Base-by-base conservation (phyloP, 2,329 filamentous ascomycete genomes). In the Penicillium sp. region DNA sequence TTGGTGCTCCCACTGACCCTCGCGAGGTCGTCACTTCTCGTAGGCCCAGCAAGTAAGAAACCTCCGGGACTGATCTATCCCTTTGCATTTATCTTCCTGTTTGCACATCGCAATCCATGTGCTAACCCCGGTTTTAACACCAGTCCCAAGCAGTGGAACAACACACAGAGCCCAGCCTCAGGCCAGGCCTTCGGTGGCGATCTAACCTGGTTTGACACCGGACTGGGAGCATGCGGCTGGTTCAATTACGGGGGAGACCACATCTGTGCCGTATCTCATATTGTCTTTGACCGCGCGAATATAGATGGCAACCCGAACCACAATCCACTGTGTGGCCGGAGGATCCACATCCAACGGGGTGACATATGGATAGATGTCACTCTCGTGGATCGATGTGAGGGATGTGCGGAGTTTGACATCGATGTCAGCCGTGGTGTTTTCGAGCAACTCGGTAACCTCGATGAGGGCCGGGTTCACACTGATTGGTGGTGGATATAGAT, bases 201-300 rank as follows among this genome's bases (percentile, higher is more conserved):
- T 47, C 70, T 89, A 48, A 90, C 87, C 0, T 92, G 86, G 75
- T 92, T 88, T 70, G 75, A 77, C 17, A 83, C 87, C 0, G 82
- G 72, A 0, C 78, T 90, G 4, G 89, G 89, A 12, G 85, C 88
- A 0, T 93, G 90, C 68, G 89, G 89, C 5, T 72, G 81, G 31
- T 78, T 73, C 1, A 84, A 82, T 50, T 72, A 68, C 1, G 75
- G 78, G 8, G 72, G 69, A 8, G 86, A 91, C 54, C 67, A 80
- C 54, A 82, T 92, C 38, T 86, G 83, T 35, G 83, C 89, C 0
- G 79, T 93, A 0, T 87, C 86, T 2, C 82, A 87, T 64, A 67
- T 80, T n/a, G 68, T 89, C 5, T 93, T 84, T 67, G 88, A 91
- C 69, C 79, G 83, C 0, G 77, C 77, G 1, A 70, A 71, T 8